phyloP scores from a whole-genome alignment of 129 eudicot species.

The Flaveria linearis region DNA sequence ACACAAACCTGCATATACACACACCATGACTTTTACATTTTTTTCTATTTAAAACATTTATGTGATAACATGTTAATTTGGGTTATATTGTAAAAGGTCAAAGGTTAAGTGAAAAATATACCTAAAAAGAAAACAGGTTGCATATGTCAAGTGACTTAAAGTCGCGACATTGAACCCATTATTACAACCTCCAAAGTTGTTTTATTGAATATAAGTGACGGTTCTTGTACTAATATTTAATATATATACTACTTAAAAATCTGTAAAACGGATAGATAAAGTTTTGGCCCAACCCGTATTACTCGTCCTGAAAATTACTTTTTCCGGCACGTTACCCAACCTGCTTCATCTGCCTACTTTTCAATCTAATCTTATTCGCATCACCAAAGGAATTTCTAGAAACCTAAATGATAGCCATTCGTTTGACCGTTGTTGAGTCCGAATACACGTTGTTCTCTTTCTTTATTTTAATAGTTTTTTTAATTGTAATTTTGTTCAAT shows the following conservation, averaged over 20 bases:
- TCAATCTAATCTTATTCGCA: neutral
- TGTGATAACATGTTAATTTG: neutral
- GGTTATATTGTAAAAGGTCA: constrained; percentile 7
- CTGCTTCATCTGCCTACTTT: neutral
- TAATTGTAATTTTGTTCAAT: no score
- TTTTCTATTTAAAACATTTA: neutral
- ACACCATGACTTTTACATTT: neutral
- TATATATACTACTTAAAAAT: no score
- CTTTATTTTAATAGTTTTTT: no score
- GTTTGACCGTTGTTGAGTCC: no score
- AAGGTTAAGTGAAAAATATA: neutral
- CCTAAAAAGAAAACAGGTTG: neutral
- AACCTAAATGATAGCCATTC: no score
- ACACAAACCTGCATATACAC: constrained; percentile 66
- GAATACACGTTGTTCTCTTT: no score
- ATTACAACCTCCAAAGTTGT: constrained; percentile 5
- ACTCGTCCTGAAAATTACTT: neutral
- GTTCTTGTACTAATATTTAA: no score
- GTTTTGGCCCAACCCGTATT: neutral
- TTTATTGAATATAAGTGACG: neutral
- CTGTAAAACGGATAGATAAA: neutral
- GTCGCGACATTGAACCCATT: neutral
- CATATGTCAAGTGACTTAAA: neutral
- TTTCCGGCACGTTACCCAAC: neutral
- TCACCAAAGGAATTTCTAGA: neutral